Evolutionary conservation across 2,329 filamentous ascomycete species (phyloP).

Genomic region (Botrytis fragariae): DNA sequence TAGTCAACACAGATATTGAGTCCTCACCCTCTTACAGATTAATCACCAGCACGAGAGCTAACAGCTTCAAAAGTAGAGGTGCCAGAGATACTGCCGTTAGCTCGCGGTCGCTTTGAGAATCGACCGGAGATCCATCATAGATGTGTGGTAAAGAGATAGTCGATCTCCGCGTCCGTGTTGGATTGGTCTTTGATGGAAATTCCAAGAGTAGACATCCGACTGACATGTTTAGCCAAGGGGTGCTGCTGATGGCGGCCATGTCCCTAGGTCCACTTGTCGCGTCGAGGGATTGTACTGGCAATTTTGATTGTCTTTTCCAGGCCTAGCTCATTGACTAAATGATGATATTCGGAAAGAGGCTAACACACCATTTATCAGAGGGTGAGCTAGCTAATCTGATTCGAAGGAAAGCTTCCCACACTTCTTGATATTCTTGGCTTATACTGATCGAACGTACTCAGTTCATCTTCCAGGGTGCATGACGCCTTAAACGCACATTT

Average conservation of each 20-base stretch:
- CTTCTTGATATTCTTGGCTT: not conserved
- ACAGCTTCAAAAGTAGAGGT: not conserved
- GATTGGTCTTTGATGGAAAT: not conserved
- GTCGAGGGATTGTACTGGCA: not conserved
- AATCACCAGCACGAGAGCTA: not conserved
- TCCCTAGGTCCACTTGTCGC: too few species aligned
- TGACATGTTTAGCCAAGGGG: not conserved
- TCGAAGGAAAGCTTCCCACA: rapidly evolving
- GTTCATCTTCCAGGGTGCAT: not conserved
- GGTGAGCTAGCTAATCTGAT: not conserved
- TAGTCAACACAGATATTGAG: not conserved
- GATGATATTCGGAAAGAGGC: too few species aligned
- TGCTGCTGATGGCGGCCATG: too few species aligned
- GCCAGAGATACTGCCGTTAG: not conserved
- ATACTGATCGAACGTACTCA: not conserved
- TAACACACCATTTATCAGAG: not conserved
- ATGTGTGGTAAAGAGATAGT: not conserved
- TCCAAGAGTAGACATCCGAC: rapidly evolving
- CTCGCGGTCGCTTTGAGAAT: too few species aligned
- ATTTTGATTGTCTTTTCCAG: too few species aligned
- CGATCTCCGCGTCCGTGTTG: not conserved
- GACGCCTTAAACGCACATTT: not conserved
- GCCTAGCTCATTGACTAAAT: too few species aligned
- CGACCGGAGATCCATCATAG: not conserved
- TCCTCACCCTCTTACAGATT: rapidly evolving